A percentile compares a stretch with the other conserved stretches of the same genome.
phyloP scores from a whole-genome alignment of 2,329 filamentous ascomycete genomes.

The Pseudocercospora musae region DNA sequence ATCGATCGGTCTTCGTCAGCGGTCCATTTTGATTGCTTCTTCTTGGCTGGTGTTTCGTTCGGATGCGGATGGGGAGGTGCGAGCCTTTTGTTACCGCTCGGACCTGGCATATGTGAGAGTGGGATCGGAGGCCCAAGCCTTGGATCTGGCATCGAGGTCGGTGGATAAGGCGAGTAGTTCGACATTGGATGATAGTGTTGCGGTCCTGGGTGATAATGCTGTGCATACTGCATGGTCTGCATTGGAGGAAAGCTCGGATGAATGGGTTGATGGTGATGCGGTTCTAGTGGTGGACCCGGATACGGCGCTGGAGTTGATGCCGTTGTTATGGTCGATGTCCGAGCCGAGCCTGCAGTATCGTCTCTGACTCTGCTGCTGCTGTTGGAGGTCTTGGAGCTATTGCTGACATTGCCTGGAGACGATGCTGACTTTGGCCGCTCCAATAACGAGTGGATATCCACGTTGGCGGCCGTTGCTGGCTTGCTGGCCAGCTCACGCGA shows the following conservation, averaged over 20 bases:
- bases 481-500: slow-evolving; percentile 42
- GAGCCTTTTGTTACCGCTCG: slow-evolving; percentile 38
- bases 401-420: slow-evolving; percentile 48
- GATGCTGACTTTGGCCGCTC: slow-evolving; percentile 74
- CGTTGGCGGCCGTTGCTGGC: slow-evolving; percentile 61
- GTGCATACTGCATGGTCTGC: slow-evolving; percentile 30
- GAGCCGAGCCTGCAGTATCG: slow-evolving; percentile 23
- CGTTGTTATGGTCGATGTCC: slow-evolving; percentile 23
- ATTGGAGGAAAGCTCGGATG: slow-evolving; percentile 26
- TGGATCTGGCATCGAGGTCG: slow-evolving; percentile 28
- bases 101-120: slow-evolving; percentile 43
- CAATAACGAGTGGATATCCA: slow-evolving; percentile 93
- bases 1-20: slow-evolving; percentile 89
- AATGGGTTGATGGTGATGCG: slow-evolving; percentile 14
- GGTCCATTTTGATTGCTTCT: slow-evolving; percentile 97
- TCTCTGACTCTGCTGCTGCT: slow-evolving; percentile 28
- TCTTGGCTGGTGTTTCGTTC: slow-evolving; percentile 71
- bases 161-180: slow-evolving; percentile 30
- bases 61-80: slow-evolving; percentile 47
- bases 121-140: slow-evolving; percentile 27
- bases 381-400: slow-evolving; percentile 32
- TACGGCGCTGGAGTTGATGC: slow-evolving; percentile 25
- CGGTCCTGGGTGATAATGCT: slow-evolving; percentile 21
- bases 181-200: slow-evolving; percentile 29
- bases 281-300: slow-evolving; percentile 19